Evolutionary conservation across 129 eudicot species (phyloP).

Genomic region (Kitagawia praeruptora): DNA sequence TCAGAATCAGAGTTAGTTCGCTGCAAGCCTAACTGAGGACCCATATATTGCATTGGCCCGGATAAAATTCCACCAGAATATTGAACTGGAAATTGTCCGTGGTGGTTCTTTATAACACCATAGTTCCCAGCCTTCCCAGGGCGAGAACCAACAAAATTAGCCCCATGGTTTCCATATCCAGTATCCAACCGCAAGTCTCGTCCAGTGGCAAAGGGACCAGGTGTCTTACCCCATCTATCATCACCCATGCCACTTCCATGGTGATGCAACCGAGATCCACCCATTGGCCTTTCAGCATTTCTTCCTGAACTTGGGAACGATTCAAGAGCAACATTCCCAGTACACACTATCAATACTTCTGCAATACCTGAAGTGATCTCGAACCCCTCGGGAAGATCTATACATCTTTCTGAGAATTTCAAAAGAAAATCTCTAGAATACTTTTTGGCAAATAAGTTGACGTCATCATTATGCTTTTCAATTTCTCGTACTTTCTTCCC

Average conservation of each 20-base stretch:
- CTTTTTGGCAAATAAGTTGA: conserved; percentile 41
- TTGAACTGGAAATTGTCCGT: conserved; percentile 34
- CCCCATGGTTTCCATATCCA: conserved; percentile 21
- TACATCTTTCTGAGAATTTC: conserved; percentile 58
- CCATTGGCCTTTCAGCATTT: conserved; percentile 36
- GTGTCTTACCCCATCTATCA: conserved; percentile 55
- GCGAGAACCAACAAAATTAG: conserved; percentile 21
- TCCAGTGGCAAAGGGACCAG: conserved; percentile 38
- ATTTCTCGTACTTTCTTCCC: conserved; percentile 15
- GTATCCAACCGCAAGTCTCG: conserved; percentile 39
- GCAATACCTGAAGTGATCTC: conserved; percentile 37
- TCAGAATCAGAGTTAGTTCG: conserved; percentile 64
- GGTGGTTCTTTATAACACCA: conserved; percentile 57
- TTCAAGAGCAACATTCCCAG: conserved; percentile 34
- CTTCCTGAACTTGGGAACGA: conserved; percentile 59
- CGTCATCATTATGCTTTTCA: conserved; percentile 28
- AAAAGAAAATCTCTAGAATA: conserved; percentile 92
- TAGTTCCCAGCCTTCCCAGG: conserved; percentile 41
- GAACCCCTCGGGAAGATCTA: conserved; percentile 64
- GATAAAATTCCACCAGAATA: conserved; percentile 48
- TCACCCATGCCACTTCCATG: conserved; percentile 44
- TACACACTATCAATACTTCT: conserved; percentile 25
- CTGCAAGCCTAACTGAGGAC: conserved; percentile 42
- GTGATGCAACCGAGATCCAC: conserved; percentile 48
- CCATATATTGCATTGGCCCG: conserved; percentile 62